These are phyloP conservation scores for Cardamine occulta DNA, from an alignment of 345 rosid species.

Conservation along the genomic window DNA sequence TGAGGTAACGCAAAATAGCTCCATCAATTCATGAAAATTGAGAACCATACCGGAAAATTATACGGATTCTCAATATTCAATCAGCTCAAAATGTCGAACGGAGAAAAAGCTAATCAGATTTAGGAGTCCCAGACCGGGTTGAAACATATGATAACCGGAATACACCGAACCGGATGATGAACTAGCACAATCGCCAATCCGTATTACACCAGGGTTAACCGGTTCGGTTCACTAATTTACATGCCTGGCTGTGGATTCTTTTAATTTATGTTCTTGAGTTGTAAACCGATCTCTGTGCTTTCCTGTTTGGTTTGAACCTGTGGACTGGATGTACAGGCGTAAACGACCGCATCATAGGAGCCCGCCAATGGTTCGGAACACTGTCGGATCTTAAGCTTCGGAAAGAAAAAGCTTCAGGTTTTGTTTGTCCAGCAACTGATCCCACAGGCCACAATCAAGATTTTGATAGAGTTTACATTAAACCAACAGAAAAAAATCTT, in stretches of 20 bases:
- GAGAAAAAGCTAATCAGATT: too few species aligned
- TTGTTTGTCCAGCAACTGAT: not conserved
- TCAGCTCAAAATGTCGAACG: too few species aligned
- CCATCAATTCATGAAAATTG: not conserved
- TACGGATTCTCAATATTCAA: too few species aligned
- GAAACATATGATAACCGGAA: too few species aligned
- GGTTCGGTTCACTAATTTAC: not conserved
- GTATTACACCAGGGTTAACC: not conserved
- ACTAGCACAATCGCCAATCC: too few species aligned
- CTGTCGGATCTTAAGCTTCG: not conserved
- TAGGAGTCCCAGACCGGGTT: too few species aligned
- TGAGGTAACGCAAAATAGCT: not conserved
- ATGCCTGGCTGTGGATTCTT: not conserved
- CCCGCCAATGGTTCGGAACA: not conserved
- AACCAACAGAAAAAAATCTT: not conserved
- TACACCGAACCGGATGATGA: too few species aligned
- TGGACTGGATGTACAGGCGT: not conserved
- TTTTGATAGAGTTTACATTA: not conserved
- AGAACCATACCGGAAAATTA: too few species aligned
- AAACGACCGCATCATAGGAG: not conserved
- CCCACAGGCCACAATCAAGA: not conserved
- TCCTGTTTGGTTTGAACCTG: not conserved
- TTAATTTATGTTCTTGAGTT: not conserved
- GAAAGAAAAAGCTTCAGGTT: not conserved
- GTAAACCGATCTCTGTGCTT: not conserved